These are phyloP conservation scores for button mushroom (Agaricus bisporus) DNA, from an alignment of 768 basidiomycete genomes.

Conservation along the genomic window DNA sequence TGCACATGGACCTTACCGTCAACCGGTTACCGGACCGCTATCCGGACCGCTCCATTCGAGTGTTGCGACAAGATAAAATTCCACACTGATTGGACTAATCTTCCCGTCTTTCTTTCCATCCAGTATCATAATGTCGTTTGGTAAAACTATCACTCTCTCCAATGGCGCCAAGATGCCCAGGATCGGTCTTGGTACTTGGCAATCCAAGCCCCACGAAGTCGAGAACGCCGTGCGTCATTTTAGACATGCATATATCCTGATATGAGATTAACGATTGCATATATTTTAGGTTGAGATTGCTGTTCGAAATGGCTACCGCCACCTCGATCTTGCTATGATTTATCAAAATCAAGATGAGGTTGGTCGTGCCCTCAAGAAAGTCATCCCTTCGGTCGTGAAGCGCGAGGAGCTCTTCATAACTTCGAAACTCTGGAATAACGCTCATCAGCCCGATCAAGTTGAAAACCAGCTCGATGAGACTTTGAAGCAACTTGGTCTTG, in stretches of 20 bases:
- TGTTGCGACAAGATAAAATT: too few relatives aligned
- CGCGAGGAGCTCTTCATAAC: constrained; percentile 81
- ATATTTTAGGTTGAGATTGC: constrained; percentile 62
- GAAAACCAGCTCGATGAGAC: constrained; percentile 76
- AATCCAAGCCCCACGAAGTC: constrained; percentile 70
- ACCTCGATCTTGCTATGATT: constrained; percentile 78
- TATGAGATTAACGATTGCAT: not conserved
- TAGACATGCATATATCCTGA: constrained; percentile 2
- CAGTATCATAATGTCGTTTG: constrained; percentile 30
- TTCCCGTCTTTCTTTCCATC: not conserved
- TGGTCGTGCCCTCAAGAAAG: constrained; percentile 66
- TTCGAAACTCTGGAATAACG: constrained; percentile 78
- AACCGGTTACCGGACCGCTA: not conserved
- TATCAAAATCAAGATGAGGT: constrained; percentile 80
- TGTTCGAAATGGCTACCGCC: constrained; percentile 70
- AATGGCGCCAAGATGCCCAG: constrained; percentile 56
- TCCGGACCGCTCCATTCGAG: not conserved
- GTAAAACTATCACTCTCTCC: constrained; percentile 34
- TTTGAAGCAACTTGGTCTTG: constrained; percentile 60
- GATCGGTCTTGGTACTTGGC: constrained; percentile 83
- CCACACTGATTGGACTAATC: not conserved
- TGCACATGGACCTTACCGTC: too few relatives aligned
- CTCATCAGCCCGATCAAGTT: constrained; percentile 59
- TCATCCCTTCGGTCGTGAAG: constrained; percentile 70
- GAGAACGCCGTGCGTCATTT: constrained; percentile 54